These are phyloP conservation scores for Diaporthe sp. DNA, from an alignment of 2,329 filamentous ascomycete species.

Conservation along the genomic window DNA sequence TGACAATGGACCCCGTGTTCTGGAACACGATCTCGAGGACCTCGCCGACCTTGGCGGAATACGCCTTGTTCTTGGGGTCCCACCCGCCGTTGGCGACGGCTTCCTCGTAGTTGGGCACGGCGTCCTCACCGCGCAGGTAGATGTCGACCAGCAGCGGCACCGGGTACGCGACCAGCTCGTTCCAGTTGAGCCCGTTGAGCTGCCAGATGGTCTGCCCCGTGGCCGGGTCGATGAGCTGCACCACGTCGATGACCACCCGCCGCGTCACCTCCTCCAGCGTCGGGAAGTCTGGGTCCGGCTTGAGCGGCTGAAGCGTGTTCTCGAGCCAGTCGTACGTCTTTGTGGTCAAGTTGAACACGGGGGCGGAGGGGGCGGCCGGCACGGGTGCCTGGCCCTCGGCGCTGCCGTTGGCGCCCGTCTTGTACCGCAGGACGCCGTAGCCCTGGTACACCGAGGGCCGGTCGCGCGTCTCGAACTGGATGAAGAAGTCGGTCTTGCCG, in stretches of 20 bases:
- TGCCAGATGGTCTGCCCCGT: constrained; percentile 52
- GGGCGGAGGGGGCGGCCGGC: constrained; percentile 45
- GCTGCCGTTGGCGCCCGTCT: constrained; percentile 38
- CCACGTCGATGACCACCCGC: constrained; percentile 60
- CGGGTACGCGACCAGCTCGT: constrained; percentile 46
- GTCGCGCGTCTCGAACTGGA: constrained; percentile 63
- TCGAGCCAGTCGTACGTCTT: constrained; percentile 57
- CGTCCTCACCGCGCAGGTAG: constrained; percentile 61
- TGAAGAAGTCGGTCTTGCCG: constrained; percentile 53
- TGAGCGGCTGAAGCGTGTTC: constrained; percentile 58
- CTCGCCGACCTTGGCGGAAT: constrained; percentile 67
- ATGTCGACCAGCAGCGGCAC: constrained; percentile 65
- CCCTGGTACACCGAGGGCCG: constrained; percentile 58
- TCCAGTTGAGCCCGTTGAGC: constrained; percentile 61
- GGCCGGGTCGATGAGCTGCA: constrained; percentile 50
- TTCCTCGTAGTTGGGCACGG: constrained; percentile 62
- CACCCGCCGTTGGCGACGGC: constrained; percentile 65
- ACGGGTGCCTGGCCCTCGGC: constrained; percentile 27
- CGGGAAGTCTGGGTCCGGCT: constrained; percentile 51
- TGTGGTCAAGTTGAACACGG: constrained; percentile 50
- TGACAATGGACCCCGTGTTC: constrained; percentile 54
- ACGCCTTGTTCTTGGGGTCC: constrained; percentile 64
- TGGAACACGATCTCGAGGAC: constrained; percentile 63
- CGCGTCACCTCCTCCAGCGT: constrained; percentile 61
- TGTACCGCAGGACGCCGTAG: constrained; percentile 63